These are phyloP conservation scores for Coemansia sp. DNA, from an alignment of 192 early-diverging fungal species.

Conservation along the genomic window DNA sequence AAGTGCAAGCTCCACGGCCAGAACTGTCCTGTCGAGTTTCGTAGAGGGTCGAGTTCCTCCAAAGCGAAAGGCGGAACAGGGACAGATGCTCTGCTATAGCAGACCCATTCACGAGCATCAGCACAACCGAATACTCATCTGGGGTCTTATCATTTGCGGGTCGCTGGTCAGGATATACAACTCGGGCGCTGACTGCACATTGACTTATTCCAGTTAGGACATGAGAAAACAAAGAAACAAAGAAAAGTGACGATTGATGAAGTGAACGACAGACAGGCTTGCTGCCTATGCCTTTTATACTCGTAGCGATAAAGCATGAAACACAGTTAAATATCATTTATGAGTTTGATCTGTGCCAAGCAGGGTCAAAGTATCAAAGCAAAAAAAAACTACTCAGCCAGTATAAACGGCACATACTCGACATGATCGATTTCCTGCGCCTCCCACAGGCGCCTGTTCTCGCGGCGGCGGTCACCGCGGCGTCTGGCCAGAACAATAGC, in stretches of 20 bases:
- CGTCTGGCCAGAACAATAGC: conserved; percentile 32
- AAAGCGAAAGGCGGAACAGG: not conserved
- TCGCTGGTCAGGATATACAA: not conserved
- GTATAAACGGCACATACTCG: conserved; percentile 45
- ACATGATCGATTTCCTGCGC: conserved; percentile 39
- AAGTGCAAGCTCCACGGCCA: no score
- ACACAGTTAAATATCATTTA: no score
- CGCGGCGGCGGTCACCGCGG: conserved; percentile 27
- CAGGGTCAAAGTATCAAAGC: not conserved
- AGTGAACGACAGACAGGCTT: no score
- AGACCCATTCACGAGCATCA: not conserved
- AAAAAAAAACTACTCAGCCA: conserved; percentile 32
- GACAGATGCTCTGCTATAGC: conserved; percentile 7
- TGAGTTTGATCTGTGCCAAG: no score
- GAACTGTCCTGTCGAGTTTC: no score
- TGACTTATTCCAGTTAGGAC: not conserved
- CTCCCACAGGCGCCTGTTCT: conserved; percentile 50
- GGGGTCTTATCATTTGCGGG: not conserved
- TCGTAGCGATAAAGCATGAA: no score
- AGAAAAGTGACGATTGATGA: no score
- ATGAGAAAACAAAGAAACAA: not conserved
- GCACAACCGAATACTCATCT: not conserved
- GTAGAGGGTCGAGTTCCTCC: not conserved
- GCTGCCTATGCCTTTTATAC: no score
- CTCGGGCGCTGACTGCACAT: not conserved